Conservation (phyloP, 2,329 filamentous ascomycete species). For the Cordyceps militaris region DNA sequence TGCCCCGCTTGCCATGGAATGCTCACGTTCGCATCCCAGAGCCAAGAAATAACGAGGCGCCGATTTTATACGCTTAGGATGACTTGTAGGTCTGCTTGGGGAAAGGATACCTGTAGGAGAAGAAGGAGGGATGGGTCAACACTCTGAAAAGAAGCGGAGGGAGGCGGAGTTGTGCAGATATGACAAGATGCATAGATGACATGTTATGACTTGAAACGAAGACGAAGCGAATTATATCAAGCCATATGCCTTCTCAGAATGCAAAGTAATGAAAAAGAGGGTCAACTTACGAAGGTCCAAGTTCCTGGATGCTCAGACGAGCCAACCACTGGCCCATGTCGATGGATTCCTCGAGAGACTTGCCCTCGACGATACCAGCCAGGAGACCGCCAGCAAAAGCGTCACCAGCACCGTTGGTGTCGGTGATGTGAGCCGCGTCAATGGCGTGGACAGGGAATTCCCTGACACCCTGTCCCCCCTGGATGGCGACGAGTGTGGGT, state of each 20-base stretch:
- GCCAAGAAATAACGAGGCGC: constrained; percentile 14
- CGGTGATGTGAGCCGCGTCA: constrained; percentile 70
- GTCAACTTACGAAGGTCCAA: constrained; percentile 82
- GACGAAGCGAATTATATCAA: constrained; percentile 3
- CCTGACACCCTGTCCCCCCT: constrained; percentile 62
- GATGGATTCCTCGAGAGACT: constrained; percentile 68
- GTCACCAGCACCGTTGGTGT: constrained; percentile 95
- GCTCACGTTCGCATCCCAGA: constrained; percentile 9
- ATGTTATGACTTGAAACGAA: constrained; percentile 11
- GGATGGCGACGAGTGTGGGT: constrained; percentile 76
- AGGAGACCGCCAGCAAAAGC: constrained; percentile 93
- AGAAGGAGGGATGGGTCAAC: constrained; percentile 10
- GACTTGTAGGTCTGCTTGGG: constrained; percentile 70
- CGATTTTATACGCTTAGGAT: constrained; percentile 24
- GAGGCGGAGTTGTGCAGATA: neutral
- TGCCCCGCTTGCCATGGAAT: neutral
- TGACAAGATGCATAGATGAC: constrained; percentile 2
- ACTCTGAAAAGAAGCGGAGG: neutral
- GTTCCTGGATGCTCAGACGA: constrained; percentile 84
- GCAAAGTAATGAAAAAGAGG: constrained; percentile 8
- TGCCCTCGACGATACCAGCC: constrained; percentile 80
- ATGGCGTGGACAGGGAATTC: constrained; percentile 79
- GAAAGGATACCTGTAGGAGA: constrained; percentile 59
- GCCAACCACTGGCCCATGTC: constrained; percentile 98
- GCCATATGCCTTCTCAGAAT: neutral